phyloP scores from a whole-genome alignment of 306 rosid species.

The Adenanthera pavonina region DNA sequence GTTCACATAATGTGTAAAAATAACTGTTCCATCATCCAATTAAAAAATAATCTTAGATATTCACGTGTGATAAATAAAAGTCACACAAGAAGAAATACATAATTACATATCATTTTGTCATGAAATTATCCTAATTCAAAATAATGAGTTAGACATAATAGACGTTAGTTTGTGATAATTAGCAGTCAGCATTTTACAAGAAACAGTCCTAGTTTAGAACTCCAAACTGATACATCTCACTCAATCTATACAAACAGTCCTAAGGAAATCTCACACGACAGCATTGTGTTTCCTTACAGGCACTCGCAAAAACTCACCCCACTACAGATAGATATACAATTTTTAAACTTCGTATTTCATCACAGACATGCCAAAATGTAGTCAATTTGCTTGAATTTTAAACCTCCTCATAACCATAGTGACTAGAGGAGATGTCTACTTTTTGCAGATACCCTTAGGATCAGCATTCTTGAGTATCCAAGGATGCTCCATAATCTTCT shows the following conservation, averaged over 20 bases:
- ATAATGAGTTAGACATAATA: too few relatives aligned
- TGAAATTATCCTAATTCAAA: too few relatives aligned
- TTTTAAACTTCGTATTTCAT: constrained; percentile 20
- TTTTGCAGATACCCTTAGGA: constrained; percentile 57
- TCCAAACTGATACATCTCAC: background rate
- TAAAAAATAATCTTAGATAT: too few relatives aligned
- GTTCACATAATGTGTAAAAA: too few relatives aligned
- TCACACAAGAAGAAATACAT: too few relatives aligned
- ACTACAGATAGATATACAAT: constrained; percentile 2
- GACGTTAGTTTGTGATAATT: background rate
- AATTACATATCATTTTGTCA: too few relatives aligned
- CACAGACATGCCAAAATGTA: background rate
- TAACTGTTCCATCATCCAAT: too few relatives aligned
- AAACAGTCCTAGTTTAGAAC: background rate
- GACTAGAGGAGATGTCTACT: constrained; percentile 37
- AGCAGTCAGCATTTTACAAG: background rate
- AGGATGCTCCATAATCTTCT: constrained; percentile 81
- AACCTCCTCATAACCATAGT: constrained; percentile 14
- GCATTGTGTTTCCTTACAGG: constrained; percentile 9
- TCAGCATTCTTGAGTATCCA: constrained; percentile 83
- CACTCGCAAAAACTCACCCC: background rate
- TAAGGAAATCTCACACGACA: constrained; percentile 11
- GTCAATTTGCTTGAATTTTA: constrained; percentile 2
- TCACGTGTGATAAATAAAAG: too few relatives aligned
- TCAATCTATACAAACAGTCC: background rate